These are phyloP conservation scores for Xylaria arbuscula DNA, from an alignment of 2,329 filamentous ascomycete genomes.

Conservation along the genomic window DNA sequence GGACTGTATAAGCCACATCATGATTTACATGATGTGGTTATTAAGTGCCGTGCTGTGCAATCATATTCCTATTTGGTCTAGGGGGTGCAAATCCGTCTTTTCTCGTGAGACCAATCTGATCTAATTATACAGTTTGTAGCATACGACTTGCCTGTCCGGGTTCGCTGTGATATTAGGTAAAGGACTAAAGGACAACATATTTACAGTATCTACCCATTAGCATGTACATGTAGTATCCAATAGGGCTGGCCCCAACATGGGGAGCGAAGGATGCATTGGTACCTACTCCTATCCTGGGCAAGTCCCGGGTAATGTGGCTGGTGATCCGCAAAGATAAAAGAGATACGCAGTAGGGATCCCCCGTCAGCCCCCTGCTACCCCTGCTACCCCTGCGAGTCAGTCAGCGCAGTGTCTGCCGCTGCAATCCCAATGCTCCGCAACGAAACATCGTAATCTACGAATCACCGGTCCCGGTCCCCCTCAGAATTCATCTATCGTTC, in stretches of 20 bases:
- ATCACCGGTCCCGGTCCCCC: slow-evolving; percentile 37
- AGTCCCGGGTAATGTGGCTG: slow-evolving; percentile 34
- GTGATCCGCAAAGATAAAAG: slow-evolving; percentile 20
- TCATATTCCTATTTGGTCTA: slow-evolving; percentile 7
- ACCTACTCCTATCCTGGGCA: slow-evolving; percentile 3
- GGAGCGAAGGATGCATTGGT: slow-evolving; percentile 1
- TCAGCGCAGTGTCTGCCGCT: slow-evolving; percentile 10
- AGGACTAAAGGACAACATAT: no score
- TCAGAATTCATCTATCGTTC: slow-evolving; percentile 35
- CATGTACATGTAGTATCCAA: neutral
- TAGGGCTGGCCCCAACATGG: slow-evolving; percentile 19
- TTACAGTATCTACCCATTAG: no score
- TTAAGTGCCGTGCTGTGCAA: slow-evolving; percentile 9
- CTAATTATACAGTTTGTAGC: neutral
- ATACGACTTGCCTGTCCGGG: neutral
- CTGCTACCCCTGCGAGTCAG: slow-evolving; percentile 29
- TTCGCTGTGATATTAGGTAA: neutral
- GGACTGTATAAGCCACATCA: slow-evolving; percentile 45
- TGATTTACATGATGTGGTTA: slow-evolving; percentile 29
- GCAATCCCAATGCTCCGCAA: slow-evolving; percentile 30
- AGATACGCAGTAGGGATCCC: slow-evolving; percentile 25
- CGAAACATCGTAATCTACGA: slow-evolving; percentile 30
- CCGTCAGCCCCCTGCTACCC: slow-evolving; percentile 5
- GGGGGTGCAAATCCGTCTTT: neutral
- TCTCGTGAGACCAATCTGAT: neutral